phyloP scores from a whole-genome alignment of 2,329 filamentous ascomycete species.

The Cucurbitaria berberidis region DNA sequence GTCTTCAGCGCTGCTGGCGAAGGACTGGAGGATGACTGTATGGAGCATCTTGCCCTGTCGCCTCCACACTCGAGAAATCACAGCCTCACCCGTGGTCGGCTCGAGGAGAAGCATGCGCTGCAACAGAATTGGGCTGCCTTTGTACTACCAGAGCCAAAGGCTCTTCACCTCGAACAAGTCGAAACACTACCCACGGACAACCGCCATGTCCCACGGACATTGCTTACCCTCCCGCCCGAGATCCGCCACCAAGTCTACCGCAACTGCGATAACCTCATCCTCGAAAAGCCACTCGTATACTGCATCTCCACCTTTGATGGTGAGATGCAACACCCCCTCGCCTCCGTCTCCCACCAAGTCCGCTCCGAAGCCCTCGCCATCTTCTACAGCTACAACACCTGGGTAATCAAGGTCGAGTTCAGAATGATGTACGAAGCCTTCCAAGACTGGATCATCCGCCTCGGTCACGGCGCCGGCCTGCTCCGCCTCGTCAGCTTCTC shows the following conservation, averaged over 20 bases:
- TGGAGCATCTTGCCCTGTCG: conserved; percentile 40
- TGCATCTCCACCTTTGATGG: conserved; percentile 48
- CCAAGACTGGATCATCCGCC: conserved; percentile 46
- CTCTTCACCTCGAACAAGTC: conserved; percentile 13
- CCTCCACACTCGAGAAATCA: conserved; percentile 29
- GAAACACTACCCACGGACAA: conserved; percentile 5
- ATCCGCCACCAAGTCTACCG: conserved; percentile 48
- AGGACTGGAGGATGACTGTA: conserved; percentile 29
- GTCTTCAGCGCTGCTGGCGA: conserved; percentile 18
- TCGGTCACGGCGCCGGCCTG: conserved; percentile 38
- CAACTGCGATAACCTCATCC: conserved; percentile 44
- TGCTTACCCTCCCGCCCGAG: conserved; percentile 47
- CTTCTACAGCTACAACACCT: conserved; percentile 50
- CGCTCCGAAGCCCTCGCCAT: conserved; percentile 47
- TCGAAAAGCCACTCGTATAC: conserved; percentile 49
- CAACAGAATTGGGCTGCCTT: conserved; percentile 26
- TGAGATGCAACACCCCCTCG: conserved; percentile 47
- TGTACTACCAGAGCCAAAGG: conserved; percentile 17
- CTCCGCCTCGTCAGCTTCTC: conserved; percentile 43
- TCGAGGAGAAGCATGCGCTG: conserved; percentile 19
- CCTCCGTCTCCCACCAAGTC: conserved; percentile 43
- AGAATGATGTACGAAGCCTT: conserved; percentile 50
- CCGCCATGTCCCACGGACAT: conserved; percentile 25
- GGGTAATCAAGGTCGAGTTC: conserved; percentile 50
- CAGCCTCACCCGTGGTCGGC: conserved; percentile 24